Conservation (phyloP, 345 rosid genomes). For the Kandelia obovata region DNA sequence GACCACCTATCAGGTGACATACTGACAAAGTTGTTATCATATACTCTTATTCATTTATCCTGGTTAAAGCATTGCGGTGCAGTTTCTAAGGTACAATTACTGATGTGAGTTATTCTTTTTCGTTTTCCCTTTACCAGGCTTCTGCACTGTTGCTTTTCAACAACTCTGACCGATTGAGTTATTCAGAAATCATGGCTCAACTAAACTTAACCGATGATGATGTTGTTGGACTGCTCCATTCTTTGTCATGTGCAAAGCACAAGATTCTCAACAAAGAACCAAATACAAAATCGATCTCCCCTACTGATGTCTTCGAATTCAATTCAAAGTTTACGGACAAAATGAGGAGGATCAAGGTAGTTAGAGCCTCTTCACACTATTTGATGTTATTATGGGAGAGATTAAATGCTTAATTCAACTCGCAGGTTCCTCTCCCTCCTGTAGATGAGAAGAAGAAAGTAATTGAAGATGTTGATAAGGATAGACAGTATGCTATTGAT, state of each 20-base stretch:
- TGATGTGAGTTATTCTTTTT: not conserved
- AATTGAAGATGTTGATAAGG: constrained; percentile 38
- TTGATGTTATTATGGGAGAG: not conserved
- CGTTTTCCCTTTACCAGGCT: constrained; percentile 25
- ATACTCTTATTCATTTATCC: not conserved
- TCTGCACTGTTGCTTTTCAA: constrained; percentile 38
- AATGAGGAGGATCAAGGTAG: constrained; percentile 47
- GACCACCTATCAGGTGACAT: constrained; percentile 42
- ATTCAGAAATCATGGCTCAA: constrained; percentile 36
- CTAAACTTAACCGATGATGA: constrained; percentile 35
- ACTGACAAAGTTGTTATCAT: not conserved
- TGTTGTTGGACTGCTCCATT: constrained; percentile 39
- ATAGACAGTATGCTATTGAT: constrained; percentile 37
- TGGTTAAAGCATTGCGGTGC: not conserved
- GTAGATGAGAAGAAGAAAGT: constrained; percentile 37
- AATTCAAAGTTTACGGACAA: constrained; percentile 36
- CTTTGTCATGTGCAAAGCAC: constrained; percentile 39
- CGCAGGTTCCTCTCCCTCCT: constrained; percentile 39
- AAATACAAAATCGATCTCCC: constrained; percentile 24
- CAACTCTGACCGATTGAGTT: constrained; percentile 35
- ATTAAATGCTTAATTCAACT: constrained; percentile 4
- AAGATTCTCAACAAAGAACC: constrained; percentile 44
- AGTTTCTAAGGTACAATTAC: not conserved
- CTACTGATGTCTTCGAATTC: constrained; percentile 40
- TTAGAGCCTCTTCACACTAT: not conserved